Evolutionary conservation across 208 protist species (phyloP).

Genomic region (Leishmania guyanensis): DNA sequence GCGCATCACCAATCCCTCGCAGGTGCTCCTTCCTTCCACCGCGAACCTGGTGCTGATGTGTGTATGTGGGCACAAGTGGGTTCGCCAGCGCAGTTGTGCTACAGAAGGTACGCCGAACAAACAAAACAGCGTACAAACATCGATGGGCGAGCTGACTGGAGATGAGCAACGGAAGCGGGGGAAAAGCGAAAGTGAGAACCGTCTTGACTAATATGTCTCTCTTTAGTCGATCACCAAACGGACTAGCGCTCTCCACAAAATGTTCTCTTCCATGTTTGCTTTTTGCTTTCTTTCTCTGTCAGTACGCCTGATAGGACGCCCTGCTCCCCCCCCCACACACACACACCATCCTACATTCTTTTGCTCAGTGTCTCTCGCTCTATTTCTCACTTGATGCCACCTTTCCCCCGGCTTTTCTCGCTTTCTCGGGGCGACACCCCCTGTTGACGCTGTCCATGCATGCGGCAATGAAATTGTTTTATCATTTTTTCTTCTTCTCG

Average conservation of each 20-base stretch:
- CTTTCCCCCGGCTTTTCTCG: neutral
- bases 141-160: neutral
- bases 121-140: neutral
- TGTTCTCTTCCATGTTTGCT: neutral
- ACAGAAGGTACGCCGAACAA: neutral
- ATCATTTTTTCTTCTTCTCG: slow-evolving; percentile 5
- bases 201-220: neutral
- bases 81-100: neutral
- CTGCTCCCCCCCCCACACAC: neutral
- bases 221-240: neutral
- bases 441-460: neutral
- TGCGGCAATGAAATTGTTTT: neutral
- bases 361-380: neutral
- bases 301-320: neutral
- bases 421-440: neutral
- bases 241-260: neutral
- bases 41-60: neutral
- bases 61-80: neutral
- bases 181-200: neutral
- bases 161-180: neutral
- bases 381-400: neutral
- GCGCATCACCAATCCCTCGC: neutral
- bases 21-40: neutral
- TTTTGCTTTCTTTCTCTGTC: neutral
- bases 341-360: neutral